Percentiles rank a stretch among this genome's conserved stretches.
Conservation (phyloP, 305 asterid species). For the Solanum hybrid region DNA sequence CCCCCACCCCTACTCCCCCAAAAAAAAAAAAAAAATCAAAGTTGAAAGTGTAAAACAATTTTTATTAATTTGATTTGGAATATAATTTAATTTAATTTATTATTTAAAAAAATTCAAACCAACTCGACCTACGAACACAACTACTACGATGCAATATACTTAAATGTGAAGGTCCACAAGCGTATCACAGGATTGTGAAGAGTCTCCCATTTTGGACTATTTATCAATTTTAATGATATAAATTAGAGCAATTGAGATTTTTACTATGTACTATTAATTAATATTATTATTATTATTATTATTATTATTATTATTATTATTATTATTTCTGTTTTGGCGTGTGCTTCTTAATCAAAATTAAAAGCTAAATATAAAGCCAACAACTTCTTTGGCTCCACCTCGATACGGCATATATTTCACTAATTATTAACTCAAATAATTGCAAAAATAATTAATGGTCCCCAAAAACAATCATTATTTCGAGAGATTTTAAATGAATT, state of each 20-base stretch:
- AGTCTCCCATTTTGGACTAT: neutral
- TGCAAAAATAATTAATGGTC: neutral
- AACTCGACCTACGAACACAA: neutral
- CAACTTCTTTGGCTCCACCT: neutral
- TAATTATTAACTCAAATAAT: neutral
- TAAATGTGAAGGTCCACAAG: neutral
- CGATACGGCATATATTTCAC: neutral
- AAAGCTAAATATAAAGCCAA: neutral
- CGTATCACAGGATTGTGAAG: neutral
- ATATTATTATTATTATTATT: too few species aligned
- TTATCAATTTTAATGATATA: neutral
- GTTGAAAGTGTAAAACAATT: too few species aligned
- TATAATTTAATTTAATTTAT: neutral
- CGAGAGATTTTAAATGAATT: neutral
- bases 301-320: too few species aligned
- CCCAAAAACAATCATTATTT: neutral
- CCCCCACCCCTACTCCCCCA: neutral
- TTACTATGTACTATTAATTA: neutral
- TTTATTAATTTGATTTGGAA: neutral
- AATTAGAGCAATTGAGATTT: neutral
- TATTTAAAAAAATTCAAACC: neutral
- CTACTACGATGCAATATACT: neutral
- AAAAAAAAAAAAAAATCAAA: too few species aligned
- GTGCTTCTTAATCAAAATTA: neutral
- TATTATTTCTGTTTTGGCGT: neutral